Evolutionary conservation across 1,139 yeast genomes (phyloP), one percentile per base, ranked within the genome.

Genomic region (Dujonia santamariae): DNA sequence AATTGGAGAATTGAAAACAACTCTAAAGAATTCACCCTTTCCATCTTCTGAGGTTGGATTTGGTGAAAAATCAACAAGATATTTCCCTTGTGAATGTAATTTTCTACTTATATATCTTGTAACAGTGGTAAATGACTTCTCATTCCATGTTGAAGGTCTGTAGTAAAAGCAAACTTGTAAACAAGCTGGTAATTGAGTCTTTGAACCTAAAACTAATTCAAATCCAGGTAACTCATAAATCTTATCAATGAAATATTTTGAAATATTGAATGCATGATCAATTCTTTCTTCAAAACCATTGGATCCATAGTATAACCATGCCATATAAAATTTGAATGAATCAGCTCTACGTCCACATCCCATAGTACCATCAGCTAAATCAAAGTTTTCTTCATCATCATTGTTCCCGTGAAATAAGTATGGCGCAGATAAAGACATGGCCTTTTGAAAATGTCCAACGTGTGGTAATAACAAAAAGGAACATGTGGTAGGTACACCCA

Each of bases 301-400:
- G 8, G 72, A 59, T 1, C 96, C 96, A 48, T 79, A 86, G 65
- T 83, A 86, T 38, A 81, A 63, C 96, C 96, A 86, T 0, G 85
- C 79, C 54, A 86, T 57, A 54, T 83, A 85, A 49, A 86, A 69
- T 58, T 86, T 86, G 53, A 86, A 64, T 1, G 94, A 76, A 55
- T 86, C 96, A 0, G 94, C 80, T 36, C 96, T 70, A 47, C 96
- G 75, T 5, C 96, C 96, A 54, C 96, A 86, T 6, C 95, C 95
- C 94, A 86, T 82, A 5, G 96, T 86, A 7, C 95, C 95, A 52
- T 85, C 94, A 1, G 94, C 96, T 40, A 86, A 69, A 47, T 86
- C 96, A 50, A 67, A 84, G 53, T 79, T 78, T 42, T 80, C 86
- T 9, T 60, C 69, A 14, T 62, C 70, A 28, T 59, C 67, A 29